phyloP scores from a whole-genome alignment of 2,329 filamentous ascomycete genomes.

The Colletotrichum cuscutae region DNA sequence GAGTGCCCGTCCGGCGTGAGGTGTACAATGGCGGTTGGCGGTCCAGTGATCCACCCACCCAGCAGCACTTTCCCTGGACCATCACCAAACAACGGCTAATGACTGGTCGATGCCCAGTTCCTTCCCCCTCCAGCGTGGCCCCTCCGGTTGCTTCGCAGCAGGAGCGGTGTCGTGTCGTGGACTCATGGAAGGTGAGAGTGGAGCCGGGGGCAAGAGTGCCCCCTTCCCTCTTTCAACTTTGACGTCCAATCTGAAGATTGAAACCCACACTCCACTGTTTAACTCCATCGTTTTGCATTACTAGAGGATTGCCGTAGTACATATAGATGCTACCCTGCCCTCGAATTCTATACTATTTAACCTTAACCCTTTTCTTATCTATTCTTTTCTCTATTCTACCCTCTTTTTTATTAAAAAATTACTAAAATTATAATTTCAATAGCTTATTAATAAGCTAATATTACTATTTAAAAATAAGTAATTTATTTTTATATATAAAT shows the following conservation, averaged over 20 bases:
- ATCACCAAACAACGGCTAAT: not conserved
- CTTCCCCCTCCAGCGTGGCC: not conserved
- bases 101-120: not conserved
- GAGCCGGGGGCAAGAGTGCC: not conserved
- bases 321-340: too few relatives aligned
- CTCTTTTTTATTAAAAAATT: too few relatives aligned
- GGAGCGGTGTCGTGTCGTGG: constrained; percentile 23
- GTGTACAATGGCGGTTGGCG: not conserved
- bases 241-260: constrained; percentile 22
- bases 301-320: too few relatives aligned
- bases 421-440: too few relatives aligned
- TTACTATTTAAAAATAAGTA: too few relatives aligned
- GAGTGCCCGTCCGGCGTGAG: not conserved
- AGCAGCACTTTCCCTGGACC: not conserved
- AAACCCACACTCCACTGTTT: constrained; percentile 11
- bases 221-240: constrained; percentile 2
- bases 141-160: not conserved
- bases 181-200: not conserved
- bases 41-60: not conserved
- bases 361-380: too few relatives aligned
- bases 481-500: too few relatives aligned
- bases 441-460: too few relatives aligned
- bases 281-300: too few relatives aligned
- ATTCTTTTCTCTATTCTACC: too few relatives aligned
- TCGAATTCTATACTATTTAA: too few relatives aligned